Percentiles rank a stretch among this genome's conserved stretches.
phyloP scores from a whole-genome alignment of 371 early-diverging fungal species.

The Syncephalastrum contaminatum region DNA sequence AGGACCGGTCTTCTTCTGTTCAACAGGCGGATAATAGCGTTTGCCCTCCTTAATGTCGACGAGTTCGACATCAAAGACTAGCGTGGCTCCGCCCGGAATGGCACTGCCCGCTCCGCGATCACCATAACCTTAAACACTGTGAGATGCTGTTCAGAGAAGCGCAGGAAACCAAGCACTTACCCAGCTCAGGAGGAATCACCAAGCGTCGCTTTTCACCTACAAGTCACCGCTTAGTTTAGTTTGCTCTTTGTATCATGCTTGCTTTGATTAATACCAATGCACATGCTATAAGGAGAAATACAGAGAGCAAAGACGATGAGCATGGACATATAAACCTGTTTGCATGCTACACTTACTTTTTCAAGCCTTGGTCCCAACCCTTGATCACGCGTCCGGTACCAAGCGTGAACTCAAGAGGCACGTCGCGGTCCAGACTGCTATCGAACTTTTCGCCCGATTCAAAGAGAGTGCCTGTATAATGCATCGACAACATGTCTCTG shows the following conservation, averaged over 20 bases:
- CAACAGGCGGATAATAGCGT: not conserved
- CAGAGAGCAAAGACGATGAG: not conserved
- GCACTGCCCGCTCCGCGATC: conserved; percentile 53
- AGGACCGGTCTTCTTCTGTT: not conserved
- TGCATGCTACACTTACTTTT: conserved; percentile 37
- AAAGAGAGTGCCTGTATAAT: conserved; percentile 79
- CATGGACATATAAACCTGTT: not conserved
- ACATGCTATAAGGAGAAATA: conserved; percentile 59
- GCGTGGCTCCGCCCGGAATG: conserved; percentile 60
- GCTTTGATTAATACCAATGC: conserved; percentile 40
- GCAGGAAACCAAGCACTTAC: conserved; percentile 18
- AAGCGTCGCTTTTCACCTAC: conserved; percentile 75
- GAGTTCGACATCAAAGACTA: conserved; percentile 71
- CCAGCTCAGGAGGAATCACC: conserved; percentile 75
- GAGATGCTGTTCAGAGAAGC: not conserved
- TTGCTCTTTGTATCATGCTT: no score
- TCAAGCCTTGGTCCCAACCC: conserved; percentile 84
- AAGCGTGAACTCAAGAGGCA: conserved; percentile 74
- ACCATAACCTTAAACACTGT: conserved; percentile 45
- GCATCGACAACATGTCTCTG: conserved; percentile 73
- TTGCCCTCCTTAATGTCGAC: conserved; percentile 49
- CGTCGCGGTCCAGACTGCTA: conserved; percentile 66
- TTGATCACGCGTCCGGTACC: conserved; percentile 67
- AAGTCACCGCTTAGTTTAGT: no score
- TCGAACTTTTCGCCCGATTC: conserved; percentile 76